Evolutionary conservation across 1,139 yeast genomes (phyloP), one percentile per base, ranked within the genome.

Genomic region (Keqinozyma sinolaborantium): DNA sequence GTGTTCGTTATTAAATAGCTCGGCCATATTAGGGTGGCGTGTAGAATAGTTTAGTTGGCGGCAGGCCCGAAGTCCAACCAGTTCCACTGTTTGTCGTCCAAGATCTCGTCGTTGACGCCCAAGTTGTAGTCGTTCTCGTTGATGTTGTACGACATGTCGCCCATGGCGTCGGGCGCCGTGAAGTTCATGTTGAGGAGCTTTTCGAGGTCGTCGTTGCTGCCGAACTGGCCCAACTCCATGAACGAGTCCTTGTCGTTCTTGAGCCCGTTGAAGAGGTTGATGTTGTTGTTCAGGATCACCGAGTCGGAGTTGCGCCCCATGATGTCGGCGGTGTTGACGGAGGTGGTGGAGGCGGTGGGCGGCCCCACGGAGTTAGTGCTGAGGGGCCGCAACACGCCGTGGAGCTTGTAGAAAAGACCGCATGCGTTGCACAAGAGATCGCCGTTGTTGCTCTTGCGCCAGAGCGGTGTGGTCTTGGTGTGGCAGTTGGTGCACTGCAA

Each of bases 381-480:
- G 28, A 67, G 48, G 4, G 74, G 74, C 23, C 75, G 50, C 42
- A 66, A 58, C 2, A 65, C 69, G 3, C 74, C 73, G 42, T 68
- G 73, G 29, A 68, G 51, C 43, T 66, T 67, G 45, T 64, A 65
- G 41, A 68, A 68, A 32, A 69, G 56, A 3, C 75, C 75, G 45
- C 75, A 69, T 0, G 74, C 75, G 42, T 69, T 69, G 42, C 75
- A 69, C 21, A 69, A 50, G 30, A 69, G 55, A 34, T 64, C 70
- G 2, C 74, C 73, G 30, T 58, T 56, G 42, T 56, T 61, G n/a
- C 70, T 54, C 36, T 64, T 66, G 29, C 75, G 52, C 75, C 75
- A 69, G 11, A 69, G 49, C 3, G 75, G 74, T 2, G 75, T 68
- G 2, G 74, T 67, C 36, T 53, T 58, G 7, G 75, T 68, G 29